A percentile compares a stretch with the other conserved stretches of the same genome.
Evolutionary conservation across 2,329 filamentous ascomycete genomes (phyloP).

Genomic region (Neophaeococcomyces mojaviensis): DNA sequence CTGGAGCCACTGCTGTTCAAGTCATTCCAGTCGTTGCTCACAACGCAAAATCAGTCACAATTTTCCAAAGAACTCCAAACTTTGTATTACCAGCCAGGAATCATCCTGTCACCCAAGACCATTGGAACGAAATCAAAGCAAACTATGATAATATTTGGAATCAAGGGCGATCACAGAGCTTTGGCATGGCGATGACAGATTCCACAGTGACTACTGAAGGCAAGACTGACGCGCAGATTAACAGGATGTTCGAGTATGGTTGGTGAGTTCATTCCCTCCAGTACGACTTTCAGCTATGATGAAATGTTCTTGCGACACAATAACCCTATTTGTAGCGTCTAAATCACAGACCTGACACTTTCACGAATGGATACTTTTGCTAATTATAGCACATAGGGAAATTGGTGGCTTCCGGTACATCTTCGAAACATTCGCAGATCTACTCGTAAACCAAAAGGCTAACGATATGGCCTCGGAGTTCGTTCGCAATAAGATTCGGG

Average conservation of each 20-base stretch:
- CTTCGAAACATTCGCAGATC: slow-evolving; percentile 46
- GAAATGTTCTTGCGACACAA: slow-evolving; percentile 33
- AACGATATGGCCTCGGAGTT: slow-evolving; percentile 50
- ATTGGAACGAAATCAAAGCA: slow-evolving; percentile 37
- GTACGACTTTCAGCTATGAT: slow-evolving; percentile 33
- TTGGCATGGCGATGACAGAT: slow-evolving; percentile 23
- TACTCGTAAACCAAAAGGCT: slow-evolving; percentile 37
- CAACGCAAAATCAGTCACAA: slow-evolving; percentile 41
- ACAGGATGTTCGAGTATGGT: slow-evolving; percentile 25
- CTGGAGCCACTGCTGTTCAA: slow-evolving; percentile 57
- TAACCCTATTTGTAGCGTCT: slow-evolving; percentile 33
- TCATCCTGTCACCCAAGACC: slow-evolving; percentile 38
- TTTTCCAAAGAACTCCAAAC: slow-evolving; percentile 58
- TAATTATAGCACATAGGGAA: slow-evolving; percentile 40
- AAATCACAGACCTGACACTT: slow-evolving; percentile 44
- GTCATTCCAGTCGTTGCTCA: slow-evolving; percentile 55
- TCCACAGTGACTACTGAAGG: slow-evolving; percentile 5
- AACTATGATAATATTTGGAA: slow-evolving; percentile 44
- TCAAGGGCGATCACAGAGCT: slow-evolving; percentile 28
- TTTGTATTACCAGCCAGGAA: slow-evolving; percentile 55
- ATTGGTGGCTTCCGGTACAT: slow-evolving; percentile 44
- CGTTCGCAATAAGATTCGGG: slow-evolving; percentile 46
- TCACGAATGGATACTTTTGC: slow-evolving; percentile 43
- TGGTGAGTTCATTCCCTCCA: slow-evolving; percentile 30
- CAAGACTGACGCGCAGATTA: slow-evolving; percentile 16